Evolutionary conservation across 495 filamentous ascomycete genomes (phyloP).

Genomic region (Penicillium crystallinum): DNA sequence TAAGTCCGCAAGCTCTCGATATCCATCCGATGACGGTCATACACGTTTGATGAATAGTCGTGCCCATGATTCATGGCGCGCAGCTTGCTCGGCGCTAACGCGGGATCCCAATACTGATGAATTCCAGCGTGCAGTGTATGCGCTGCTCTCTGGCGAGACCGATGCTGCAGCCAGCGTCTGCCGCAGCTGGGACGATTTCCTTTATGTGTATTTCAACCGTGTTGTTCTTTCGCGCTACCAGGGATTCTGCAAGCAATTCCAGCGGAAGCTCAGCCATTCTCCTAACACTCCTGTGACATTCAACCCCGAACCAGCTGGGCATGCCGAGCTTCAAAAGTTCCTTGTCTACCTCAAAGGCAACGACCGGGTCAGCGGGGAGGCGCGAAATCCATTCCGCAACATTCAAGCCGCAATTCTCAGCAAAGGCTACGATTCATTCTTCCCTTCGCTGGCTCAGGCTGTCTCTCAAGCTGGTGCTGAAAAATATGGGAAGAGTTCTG

Average conservation of each 20-base stretch:
- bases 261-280: slow-evolving; percentile 37
- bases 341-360: slow-evolving; percentile 33
- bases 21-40: slow-evolving; percentile 37
- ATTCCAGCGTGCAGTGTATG: slow-evolving; percentile 87
- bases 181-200: slow-evolving; percentile 77
- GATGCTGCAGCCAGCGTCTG: slow-evolving; percentile 71
- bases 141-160: slow-evolving; percentile 76
- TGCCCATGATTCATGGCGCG: slow-evolving; percentile 62
- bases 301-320: slow-evolving; percentile 35
- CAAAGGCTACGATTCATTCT: slow-evolving; percentile 36
- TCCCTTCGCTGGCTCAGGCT: slow-evolving; percentile 33
- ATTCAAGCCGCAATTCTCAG: slow-evolving; percentile 45
- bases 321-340: slow-evolving; percentile 37
- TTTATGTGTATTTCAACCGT: slow-evolving; percentile 87
- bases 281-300: slow-evolving; percentile 30
- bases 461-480: slow-evolving; percentile 30
- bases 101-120: slow-evolving; percentile 60
- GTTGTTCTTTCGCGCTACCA: slow-evolving; percentile 55
- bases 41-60: slow-evolving; percentile 46
- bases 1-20: slow-evolving; percentile 24
- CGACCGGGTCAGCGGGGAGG: slow-evolving; percentile 33
- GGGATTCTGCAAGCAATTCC: slow-evolving; percentile 42
- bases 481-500: slow-evolving; percentile 14
- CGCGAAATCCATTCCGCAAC: slow-evolving; percentile 41
- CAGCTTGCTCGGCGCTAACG: slow-evolving; percentile 74